phyloP scores from a whole-genome alignment of 83 land plant species.

The Picea abies region DNA sequence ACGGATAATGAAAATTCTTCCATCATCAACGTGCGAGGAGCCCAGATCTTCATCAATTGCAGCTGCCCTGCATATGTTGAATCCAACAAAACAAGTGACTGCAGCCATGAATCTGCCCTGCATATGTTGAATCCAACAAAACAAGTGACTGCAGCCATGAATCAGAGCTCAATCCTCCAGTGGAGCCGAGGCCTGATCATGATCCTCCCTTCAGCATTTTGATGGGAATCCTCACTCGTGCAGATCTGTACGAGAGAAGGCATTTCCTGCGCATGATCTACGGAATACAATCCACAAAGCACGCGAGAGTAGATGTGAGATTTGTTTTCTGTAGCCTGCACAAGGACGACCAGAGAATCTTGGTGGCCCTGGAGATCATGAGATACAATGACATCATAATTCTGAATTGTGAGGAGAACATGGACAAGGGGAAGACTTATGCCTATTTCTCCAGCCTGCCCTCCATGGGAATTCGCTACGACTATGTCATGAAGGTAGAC shows the following conservation, averaged over 20 bases:
- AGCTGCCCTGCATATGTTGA: constrained; percentile 1
- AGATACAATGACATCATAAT: constrained; percentile 56
- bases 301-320: constrained; percentile 6
- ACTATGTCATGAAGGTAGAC: constrained; percentile 61
- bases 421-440: constrained; percentile 69
- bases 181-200: too few species aligned
- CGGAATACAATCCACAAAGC: too few species aligned
- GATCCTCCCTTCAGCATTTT: too few species aligned
- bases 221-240: too few species aligned
- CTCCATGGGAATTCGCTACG: constrained; percentile 23
- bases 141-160: background rate
- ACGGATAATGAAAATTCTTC: background rate
- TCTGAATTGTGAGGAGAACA: constrained; percentile 65
- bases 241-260: too few species aligned
- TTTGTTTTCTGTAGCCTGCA: constrained; percentile 64
- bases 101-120: background rate
- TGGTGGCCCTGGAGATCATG: constrained; percentile 54
- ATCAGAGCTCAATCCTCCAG: background rate
- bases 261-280: too few species aligned
- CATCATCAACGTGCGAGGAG: background rate
- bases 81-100: background rate
- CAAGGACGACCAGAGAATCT: constrained; percentile 34
- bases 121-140: background rate
- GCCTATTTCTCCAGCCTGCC: constrained; percentile 37
- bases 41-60: constrained; percentile 15